Evolutionary conservation across 495 filamentous ascomycete species (phyloP), one percentile per base, ranked within the genome.

Genomic region (Aspergillus affinis): DNA sequence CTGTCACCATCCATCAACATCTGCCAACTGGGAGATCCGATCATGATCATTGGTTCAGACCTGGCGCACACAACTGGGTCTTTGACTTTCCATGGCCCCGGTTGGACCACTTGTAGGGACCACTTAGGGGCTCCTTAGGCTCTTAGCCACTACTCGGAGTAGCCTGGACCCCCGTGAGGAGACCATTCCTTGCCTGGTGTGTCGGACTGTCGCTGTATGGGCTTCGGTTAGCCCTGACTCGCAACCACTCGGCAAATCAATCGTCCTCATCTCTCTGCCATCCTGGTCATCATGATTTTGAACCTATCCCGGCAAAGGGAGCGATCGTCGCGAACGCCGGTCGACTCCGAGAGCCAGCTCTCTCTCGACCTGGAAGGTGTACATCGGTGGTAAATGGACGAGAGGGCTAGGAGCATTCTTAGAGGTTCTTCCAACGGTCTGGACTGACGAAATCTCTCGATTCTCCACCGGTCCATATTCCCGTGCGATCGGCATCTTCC

Each of bases 401-500:
- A 7, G 29, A 8, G 6, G 29, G 29, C 29, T 26, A 26, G 23
- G 23, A 26, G 23, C 29, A 15, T 41, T 13, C 10, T 13, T 2
- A 41, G 10, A 41, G 47, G 19, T 26, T 20, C 47, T 49, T 6
- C 18, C 18, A 45, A 55, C 20, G 36, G 36, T 55, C 53, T 55
- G 36, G 53, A 55, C 53, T 55, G 41, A 18, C 19, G 27, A 52
- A 52, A 27, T 52, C 50, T 55, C 53, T 63, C 55, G 51, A 59
- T 54, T 55, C 46, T 19, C 30, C 18, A 45, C 26, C 51, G n/a
- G 13, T 54, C 50, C 47, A 36, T 50, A 50, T 45, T 60, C 54
- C 62, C 57, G 54, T 60, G 55, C 53, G 62, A 60, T 64, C 61
- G 54, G 62, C 58, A 48, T 48, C 46, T 49, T 18, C 58, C 20